These are phyloP conservation scores for Auricularia sp. DNA, from an alignment of 768 basidiomycete genomes.

Conservation along the genomic window DNA sequence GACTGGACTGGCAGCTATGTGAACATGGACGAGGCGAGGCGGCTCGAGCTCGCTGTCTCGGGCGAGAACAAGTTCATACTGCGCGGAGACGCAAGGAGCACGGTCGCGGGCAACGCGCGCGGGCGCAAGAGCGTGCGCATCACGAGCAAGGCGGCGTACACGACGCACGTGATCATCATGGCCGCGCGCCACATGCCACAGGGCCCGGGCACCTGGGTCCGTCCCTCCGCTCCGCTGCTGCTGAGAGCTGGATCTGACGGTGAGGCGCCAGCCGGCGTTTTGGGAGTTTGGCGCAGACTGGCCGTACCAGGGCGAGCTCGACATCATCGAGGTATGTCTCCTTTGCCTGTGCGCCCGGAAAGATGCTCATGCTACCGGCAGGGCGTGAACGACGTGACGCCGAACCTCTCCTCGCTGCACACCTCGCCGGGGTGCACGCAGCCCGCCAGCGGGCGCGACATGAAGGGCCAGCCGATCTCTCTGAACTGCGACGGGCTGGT, in stretches of 20 bases:
- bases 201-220: conserved; percentile 36
- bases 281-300: conserved; percentile 28
- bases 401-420: conserved; percentile 47
- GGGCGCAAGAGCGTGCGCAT: conserved; percentile 53
- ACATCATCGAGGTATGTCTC: conserved; percentile 34
- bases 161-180: conserved; percentile 42
- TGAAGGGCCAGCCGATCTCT: conserved; percentile 24
- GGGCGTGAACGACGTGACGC: conserved; percentile 45
- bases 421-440: conserved; percentile 22
- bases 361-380: conserved; percentile 12
- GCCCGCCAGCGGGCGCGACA: conserved; percentile 5
- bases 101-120: conserved; percentile 35
- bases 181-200: conserved; percentile 54
- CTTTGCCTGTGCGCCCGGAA: background rate
- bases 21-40: conserved; percentile 35
- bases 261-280: conserved; percentile 39
- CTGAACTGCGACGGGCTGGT: conserved; percentile 42
- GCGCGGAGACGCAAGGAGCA: conserved; percentile 43
- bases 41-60: conserved; percentile 48
- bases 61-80: conserved; percentile 43
- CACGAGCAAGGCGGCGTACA: conserved; percentile 41
- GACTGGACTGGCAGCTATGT: background rate
- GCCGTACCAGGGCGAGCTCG: conserved; percentile 26
- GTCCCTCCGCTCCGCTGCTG: background rate
- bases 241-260: background rate